Conservation (phyloP, 805 yeast genomes). For the Lipomyces yamanashiensis region DNA sequence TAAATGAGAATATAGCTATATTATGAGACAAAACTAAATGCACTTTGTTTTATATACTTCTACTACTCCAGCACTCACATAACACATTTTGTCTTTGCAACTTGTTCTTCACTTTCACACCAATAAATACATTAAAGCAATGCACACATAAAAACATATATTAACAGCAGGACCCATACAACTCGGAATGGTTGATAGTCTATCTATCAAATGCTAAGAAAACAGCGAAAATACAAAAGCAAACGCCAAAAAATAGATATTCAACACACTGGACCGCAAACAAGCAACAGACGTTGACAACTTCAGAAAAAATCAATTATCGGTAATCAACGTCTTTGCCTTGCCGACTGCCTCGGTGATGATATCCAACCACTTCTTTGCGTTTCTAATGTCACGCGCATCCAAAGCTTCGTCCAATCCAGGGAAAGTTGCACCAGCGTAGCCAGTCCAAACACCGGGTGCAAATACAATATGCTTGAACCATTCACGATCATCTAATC, state of each 20-base stretch:
- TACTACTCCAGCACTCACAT: too few relatives aligned
- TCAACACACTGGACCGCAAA: background rate
- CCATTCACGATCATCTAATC: constrained; percentile 59
- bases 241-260: background rate
- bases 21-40: too few relatives aligned
- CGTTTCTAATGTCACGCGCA: constrained; percentile 49
- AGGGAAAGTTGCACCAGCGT: constrained; percentile 62
- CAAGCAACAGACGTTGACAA: background rate
- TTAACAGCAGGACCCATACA: too few relatives aligned
- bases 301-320: background rate
- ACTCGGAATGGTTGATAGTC: too few relatives aligned
- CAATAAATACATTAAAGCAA: too few relatives aligned
- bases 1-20: background rate
- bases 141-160: too few relatives aligned
- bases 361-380: constrained; percentile 50
- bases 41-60: too few relatives aligned
- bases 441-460: constrained; percentile 64
- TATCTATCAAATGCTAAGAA: too few relatives aligned
- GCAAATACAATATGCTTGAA: constrained; percentile 64
- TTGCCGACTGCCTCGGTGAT: constrained; percentile 37
- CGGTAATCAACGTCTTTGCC: constrained; percentile 46
- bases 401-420: constrained; percentile 61
- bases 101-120: too few relatives aligned
- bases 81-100: too few relatives aligned
- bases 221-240: too few relatives aligned